These are phyloP conservation scores for Wickerhamia fluorescens DNA, from an alignment of 805 yeast species.

Conservation along the genomic window DNA sequence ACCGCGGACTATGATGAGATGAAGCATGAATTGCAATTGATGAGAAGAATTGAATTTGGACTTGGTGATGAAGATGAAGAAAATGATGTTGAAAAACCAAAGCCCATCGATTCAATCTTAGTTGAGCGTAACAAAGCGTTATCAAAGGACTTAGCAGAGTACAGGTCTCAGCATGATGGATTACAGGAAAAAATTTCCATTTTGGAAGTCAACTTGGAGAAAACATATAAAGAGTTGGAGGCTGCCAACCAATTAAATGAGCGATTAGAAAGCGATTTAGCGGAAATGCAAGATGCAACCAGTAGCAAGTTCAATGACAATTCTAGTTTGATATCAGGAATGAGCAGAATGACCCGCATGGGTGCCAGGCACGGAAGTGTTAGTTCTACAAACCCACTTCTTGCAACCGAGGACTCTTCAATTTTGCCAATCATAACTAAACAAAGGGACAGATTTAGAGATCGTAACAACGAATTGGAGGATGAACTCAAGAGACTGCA, in stretches of 20 bases:
- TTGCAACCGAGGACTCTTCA: conserved; percentile 37
- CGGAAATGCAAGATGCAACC: conserved; percentile 41
- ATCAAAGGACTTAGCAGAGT: conserved; percentile 59
- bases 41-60: conserved; percentile 75
- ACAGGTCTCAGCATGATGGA: conserved; percentile 52
- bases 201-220: conserved; percentile 33
- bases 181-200: conserved; percentile 31
- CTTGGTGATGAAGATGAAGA: conserved; percentile 27
- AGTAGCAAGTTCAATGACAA: conserved; percentile 49
- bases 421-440: conserved; percentile 84
- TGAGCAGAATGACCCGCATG: conserved; percentile 24
- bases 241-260: conserved; percentile 41
- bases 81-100: conserved; percentile 19
- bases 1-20: conserved; percentile 74
- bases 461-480: conserved; percentile 77
- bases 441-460: conserved; percentile 89
- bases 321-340: conserved; percentile 61
- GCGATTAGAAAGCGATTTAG: conserved; percentile 70
- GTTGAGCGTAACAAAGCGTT: conserved; percentile 66
- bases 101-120: conserved; percentile 49
- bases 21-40: conserved; percentile 64
- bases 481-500: conserved; percentile 63
- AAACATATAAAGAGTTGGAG: conserved; percentile 30
- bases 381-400: conserved; percentile 10
- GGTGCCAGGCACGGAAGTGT: conserved; percentile 22